Percentiles rank a stretch among this genome's conserved stretches.
Conservation (phyloP, 768 basidiomycete genomes). For the Lentinus tigrinus region DNA sequence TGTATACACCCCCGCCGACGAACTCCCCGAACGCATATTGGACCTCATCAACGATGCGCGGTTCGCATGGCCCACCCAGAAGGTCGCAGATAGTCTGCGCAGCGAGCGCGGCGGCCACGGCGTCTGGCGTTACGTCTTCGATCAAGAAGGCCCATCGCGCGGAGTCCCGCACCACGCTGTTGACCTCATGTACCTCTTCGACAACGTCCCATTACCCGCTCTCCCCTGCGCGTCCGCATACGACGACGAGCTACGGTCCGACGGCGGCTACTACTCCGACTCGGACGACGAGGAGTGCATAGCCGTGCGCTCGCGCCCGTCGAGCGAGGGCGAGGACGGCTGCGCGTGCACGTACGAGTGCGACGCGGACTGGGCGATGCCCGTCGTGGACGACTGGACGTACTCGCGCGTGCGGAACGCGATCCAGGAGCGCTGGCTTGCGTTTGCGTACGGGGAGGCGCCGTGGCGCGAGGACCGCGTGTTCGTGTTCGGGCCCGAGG, state of each 20-base stretch:
- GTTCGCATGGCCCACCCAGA: constrained; percentile 76
- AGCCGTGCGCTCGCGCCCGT: neutral
- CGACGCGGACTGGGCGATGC: constrained; percentile 48
- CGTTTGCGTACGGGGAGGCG: constrained; percentile 70
- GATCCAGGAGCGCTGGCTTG: constrained; percentile 72
- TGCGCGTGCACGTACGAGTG: constrained; percentile 32
- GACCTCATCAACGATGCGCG: constrained; percentile 75
- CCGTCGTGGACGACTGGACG: constrained; percentile 63
- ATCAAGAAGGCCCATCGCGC: constrained; percentile 71
- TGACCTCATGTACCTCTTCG: constrained; percentile 78
- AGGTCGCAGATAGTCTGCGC: constrained; percentile 51
- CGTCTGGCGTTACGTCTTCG: constrained; percentile 83
- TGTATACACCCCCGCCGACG: constrained; percentile 58
- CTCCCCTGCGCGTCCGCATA: constrained; percentile 13
- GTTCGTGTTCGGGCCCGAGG: constrained; percentile 81
- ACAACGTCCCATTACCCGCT: constrained; percentile 62
- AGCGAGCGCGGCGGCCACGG: constrained; percentile 51
- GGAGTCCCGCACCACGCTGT: constrained; percentile 68
- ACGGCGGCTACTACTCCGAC: constrained; percentile 35
- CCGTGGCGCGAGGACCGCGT: constrained; percentile 73
- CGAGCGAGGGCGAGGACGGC: neutral
- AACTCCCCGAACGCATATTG: constrained; percentile 65
- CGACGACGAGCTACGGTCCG: constrained; percentile 15
- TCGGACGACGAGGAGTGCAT: constrained; percentile 24
- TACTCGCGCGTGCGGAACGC: constrained; percentile 68